Percentiles rank a stretch among this genome's conserved stretches.
Conservation (phyloP, 177 flowering plant genomes). For the Telopea speciosissima region DNA sequence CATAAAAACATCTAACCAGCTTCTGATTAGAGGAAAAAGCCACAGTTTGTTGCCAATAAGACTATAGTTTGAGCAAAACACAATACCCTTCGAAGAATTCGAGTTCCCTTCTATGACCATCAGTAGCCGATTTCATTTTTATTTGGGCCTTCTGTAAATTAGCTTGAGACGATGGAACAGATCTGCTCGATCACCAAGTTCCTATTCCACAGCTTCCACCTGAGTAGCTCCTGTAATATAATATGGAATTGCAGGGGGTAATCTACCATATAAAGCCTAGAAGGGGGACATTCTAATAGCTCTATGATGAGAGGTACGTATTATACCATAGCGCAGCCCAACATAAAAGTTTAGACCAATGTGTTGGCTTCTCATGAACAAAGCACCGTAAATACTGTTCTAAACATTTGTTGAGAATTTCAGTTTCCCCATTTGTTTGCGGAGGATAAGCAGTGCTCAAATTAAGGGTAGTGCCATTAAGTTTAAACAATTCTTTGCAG, state of each 20-base stretch:
- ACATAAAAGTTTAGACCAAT: neutral
- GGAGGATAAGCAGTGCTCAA: no score
- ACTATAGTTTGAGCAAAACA: neutral
- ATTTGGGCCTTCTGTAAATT: neutral
- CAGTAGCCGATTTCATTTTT: neutral
- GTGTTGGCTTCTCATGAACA: neutral
- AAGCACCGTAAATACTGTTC: slow-evolving; percentile 1
- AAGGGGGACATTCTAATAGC: neutral
- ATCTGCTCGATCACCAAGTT: neutral
- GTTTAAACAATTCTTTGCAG: no score
- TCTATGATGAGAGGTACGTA: no score
- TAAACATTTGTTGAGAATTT: neutral
- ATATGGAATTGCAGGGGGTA: neutral
- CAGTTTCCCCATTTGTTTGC: no score
- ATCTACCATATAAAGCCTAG: neutral
- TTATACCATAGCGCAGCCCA: no score
- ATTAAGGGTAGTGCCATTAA: no score
- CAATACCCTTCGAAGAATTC: neutral
- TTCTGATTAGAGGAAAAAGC: neutral
- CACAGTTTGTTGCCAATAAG: neutral
- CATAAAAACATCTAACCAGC: neutral
- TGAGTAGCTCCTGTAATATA: neutral
- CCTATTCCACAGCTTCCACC: neutral
- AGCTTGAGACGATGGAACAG: neutral
- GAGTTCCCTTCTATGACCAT: neutral